These are phyloP conservation scores for Trichoderma gracile DNA, from an alignment of 2,329 filamentous ascomycete species.

Conservation along the genomic window DNA sequence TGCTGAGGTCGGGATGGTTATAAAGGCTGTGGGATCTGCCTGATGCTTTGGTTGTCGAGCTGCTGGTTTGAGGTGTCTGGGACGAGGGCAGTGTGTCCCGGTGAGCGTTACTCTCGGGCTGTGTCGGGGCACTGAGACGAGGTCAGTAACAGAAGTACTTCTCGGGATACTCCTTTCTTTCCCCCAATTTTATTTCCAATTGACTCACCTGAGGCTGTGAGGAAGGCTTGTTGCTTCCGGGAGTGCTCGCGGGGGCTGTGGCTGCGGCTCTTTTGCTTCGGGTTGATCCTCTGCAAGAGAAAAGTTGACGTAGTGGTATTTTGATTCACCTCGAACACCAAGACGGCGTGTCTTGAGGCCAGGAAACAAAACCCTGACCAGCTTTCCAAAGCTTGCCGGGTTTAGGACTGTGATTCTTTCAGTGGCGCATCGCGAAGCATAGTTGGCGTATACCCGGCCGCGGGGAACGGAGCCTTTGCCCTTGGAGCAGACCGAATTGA, in stretches of 20 bases:
- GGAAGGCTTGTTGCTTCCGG: slow-evolving; percentile 50
- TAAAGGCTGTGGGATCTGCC: slow-evolving; percentile 53
- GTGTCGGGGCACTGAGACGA: slow-evolving; percentile 36
- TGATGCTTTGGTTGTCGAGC: slow-evolving; percentile 25
- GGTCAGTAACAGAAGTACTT: not conserved
- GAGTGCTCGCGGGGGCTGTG: slow-evolving; percentile 51
- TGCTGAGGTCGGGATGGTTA: slow-evolving; percentile 57
- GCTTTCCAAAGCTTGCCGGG: slow-evolving; percentile 94
- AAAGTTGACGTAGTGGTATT: slow-evolving; percentile 89
- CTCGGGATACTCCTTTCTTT: too few relatives aligned
- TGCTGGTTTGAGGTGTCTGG: slow-evolving; percentile 31
- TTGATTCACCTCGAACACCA: slow-evolving; percentile 93
- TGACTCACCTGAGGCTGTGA: slow-evolving; percentile 51
- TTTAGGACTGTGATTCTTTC: slow-evolving; percentile 94
- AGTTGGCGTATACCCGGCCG: slow-evolving; percentile 92
- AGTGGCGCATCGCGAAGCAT: slow-evolving; percentile 87
- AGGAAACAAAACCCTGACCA: slow-evolving; percentile 93
- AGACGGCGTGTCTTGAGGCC: slow-evolving; percentile 89
- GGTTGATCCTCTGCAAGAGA: slow-evolving; percentile 58
- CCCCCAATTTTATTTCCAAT: not conserved
- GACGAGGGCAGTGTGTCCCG: slow-evolving; percentile 37
- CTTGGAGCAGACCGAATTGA: slow-evolving; percentile 69
- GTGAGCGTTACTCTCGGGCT: slow-evolving; percentile 35
- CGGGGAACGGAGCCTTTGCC: slow-evolving; percentile 86
- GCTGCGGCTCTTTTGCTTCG: slow-evolving; percentile 48